Conservation (phyloP, 176 grass and related monocot species). For the Coix lacrymajobi region DNA sequence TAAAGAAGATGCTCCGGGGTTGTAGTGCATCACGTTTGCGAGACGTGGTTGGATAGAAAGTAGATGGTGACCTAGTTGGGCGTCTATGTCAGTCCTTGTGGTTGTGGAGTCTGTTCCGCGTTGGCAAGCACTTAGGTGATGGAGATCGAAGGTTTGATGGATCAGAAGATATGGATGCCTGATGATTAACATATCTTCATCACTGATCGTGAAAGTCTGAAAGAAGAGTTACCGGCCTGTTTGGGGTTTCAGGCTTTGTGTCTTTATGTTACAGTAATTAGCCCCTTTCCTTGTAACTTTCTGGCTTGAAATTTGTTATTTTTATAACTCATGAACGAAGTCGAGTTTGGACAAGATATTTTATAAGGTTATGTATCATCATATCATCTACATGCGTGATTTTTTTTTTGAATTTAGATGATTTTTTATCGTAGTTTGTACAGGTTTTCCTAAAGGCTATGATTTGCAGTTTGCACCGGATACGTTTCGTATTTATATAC, state of each 20-base stretch:
- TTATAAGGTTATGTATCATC: too few relatives aligned
- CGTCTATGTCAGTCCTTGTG: background rate
- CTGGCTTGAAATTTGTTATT: too few relatives aligned
- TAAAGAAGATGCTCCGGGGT: constrained; percentile 2
- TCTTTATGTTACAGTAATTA: background rate
- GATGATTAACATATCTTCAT: background rate
- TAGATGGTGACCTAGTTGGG: background rate
- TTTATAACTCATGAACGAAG: too few relatives aligned
- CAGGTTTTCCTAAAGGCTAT: too few relatives aligned
- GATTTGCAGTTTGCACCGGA: too few relatives aligned
- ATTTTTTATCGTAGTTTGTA: too few relatives aligned
- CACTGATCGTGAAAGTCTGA: background rate
- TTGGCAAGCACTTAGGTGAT: background rate
- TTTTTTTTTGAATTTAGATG: too few relatives aligned
- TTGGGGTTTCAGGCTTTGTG: background rate
- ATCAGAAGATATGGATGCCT: background rate
- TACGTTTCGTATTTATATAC: too few relatives aligned
- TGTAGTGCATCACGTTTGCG: background rate
- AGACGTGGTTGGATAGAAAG: background rate
- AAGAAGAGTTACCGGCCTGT: background rate
- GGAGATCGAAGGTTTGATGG: background rate
- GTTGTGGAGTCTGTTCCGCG: background rate
- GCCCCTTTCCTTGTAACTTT: background rate
- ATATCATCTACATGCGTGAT: too few relatives aligned
- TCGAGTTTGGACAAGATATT: too few relatives aligned